Conservation (phyloP, 2,329 filamentous ascomycete species). For the Metarhizium brunneum region DNA sequence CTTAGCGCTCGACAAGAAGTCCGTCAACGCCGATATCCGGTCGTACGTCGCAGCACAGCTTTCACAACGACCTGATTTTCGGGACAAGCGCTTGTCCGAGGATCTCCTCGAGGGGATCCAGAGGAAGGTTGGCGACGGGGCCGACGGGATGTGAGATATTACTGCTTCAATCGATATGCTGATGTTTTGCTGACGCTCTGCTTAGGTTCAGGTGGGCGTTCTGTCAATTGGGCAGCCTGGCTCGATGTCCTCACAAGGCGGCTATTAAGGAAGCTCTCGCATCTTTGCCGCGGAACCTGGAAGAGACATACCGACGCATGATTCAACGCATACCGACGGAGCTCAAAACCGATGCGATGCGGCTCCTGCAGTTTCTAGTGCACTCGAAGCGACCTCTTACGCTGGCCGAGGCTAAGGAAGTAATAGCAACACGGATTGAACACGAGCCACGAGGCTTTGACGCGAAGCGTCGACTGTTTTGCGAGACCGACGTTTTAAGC, state of each 20-base stretch:
- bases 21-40: slow-evolving; percentile 10
- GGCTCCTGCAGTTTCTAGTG: slow-evolving; percentile 15
- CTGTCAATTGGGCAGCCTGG: too few relatives aligned
- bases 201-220: too few relatives aligned
- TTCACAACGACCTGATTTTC: slow-evolving; percentile 10
- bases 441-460: slow-evolving; percentile 7
- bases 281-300: too few relatives aligned
- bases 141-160: slow-evolving; percentile 16
- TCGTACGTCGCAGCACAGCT: slow-evolving; percentile 8
- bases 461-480: slow-evolving; percentile 1
- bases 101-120: slow-evolving; percentile 7
- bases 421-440: slow-evolving; percentile 13
- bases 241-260: too few relatives aligned
- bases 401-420: slow-evolving; percentile 11
- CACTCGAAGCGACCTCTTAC: slow-evolving; percentile 9
- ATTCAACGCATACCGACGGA: slow-evolving; percentile 9
- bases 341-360: slow-evolving; percentile 7
- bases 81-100: slow-evolving; percentile 8
- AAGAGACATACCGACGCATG: slow-evolving; percentile 7
- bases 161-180: too few relatives aligned
- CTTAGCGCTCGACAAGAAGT: slow-evolving; percentile 9
- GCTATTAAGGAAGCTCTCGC: too few relatives aligned
- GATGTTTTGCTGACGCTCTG: too few relatives aligned
- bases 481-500: not conserved
- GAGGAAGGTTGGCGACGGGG: slow-evolving; percentile 9